Percentiles rank a stretch among this genome's conserved stretches.
phyloP scores from a whole-genome alignment of 2,329 filamentous ascomycete species.

The Aureobasidium melanogenum region DNA sequence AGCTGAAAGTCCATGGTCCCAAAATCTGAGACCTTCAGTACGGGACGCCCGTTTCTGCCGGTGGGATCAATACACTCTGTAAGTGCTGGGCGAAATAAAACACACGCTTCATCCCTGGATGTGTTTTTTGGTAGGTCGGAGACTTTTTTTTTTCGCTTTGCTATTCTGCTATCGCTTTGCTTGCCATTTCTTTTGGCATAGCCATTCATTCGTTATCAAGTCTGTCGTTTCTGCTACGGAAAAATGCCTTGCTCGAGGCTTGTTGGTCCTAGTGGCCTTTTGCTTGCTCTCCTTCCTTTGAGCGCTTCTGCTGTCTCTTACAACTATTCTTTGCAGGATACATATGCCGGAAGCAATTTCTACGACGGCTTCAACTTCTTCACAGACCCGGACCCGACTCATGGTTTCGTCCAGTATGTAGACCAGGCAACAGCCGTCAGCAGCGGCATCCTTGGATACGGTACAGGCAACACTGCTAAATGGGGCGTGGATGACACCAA shows the following conservation, averaged over 20 bases:
- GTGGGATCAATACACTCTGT: slow-evolving; percentile 8
- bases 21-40: neutral
- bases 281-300: neutral
- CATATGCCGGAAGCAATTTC: slow-evolving; percentile 38
- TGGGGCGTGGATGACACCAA: slow-evolving; percentile 14
- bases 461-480: slow-evolving; percentile 4
- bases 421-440: slow-evolving; percentile 44
- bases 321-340: slow-evolving; percentile 34
- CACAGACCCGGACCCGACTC: slow-evolving; percentile 55
- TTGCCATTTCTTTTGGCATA: neutral
- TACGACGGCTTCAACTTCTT: slow-evolving; percentile 47
- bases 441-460: slow-evolving; percentile 17
- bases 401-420: slow-evolving; percentile 66
- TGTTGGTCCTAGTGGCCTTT: neutral
- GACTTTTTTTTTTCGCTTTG: neutral
- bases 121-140: neutral
- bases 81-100: neutral
- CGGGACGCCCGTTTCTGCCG: slow-evolving; percentile 4
- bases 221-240: neutral
- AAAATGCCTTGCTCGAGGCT: slow-evolving; percentile 4
- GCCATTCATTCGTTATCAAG: neutral
- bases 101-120: neutral
- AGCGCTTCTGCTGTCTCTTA: slow-evolving; percentile 9
- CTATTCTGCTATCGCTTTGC: neutral
- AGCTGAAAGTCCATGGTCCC: neutral